Percentiles rank a stretch among this genome's conserved stretches.
Conservation (phyloP, 106 monocot genomes). For the Dioscorea dumetorum region DNA sequence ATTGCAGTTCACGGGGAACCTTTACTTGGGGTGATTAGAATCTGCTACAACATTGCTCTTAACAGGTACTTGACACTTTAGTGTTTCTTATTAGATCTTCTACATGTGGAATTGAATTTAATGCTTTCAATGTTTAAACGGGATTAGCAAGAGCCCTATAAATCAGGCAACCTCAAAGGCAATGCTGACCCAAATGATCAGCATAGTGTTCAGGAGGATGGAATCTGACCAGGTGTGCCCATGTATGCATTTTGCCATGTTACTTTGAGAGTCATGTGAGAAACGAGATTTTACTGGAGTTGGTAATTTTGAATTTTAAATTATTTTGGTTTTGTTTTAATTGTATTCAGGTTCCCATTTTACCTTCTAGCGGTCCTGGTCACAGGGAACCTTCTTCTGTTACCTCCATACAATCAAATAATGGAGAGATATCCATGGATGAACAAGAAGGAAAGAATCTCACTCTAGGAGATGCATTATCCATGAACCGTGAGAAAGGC, state of each 20-base stretch:
- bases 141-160: conserved; percentile 80
- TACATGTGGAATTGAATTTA: neutral
- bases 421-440: conserved; percentile 47
- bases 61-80: conserved; percentile 50
- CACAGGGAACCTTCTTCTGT: conserved; percentile 17
- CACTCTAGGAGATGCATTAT: conserved; percentile 71
- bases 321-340: neutral
- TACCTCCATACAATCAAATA: conserved; percentile 25
- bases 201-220: conserved; percentile 84
- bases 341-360: conserved; percentile 25
- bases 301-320: neutral
- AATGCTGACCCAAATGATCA: conserved; percentile 98
- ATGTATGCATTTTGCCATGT: neutral
- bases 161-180: conserved; percentile 98
- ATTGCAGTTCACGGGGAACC: conserved; percentile 92
- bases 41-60: conserved; percentile 97
- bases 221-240: conserved; percentile 72
- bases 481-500: conserved; percentile 42
- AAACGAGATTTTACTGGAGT: conserved; percentile 1
- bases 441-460: conserved; percentile 53
- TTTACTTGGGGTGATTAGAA: conserved; percentile 72
- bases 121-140: conserved; percentile 4
- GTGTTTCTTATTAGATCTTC: conserved; percentile 1
- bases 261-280: conserved; percentile 1
- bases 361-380: conserved; percentile 13